Conservation (phyloP, 805 yeast species). For the Lipomyces sp. region DNA sequence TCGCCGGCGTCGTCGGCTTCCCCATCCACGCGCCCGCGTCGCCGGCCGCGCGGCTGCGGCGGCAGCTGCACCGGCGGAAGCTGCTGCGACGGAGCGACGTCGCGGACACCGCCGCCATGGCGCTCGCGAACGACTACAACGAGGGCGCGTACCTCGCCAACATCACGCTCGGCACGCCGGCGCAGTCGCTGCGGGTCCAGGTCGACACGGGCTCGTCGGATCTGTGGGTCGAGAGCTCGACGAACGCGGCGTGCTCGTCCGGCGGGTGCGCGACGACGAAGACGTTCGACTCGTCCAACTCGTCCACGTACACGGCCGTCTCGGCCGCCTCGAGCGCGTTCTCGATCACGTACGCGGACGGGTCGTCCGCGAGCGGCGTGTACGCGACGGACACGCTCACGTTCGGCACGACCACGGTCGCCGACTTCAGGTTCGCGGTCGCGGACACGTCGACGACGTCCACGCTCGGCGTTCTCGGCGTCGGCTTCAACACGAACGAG, state of each 20-base stretch:
- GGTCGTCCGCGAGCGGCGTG: slow-evolving; percentile 48
- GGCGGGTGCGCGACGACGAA: slow-evolving; percentile 32
- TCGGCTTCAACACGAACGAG: slow-evolving; percentile 40
- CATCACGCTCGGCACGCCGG: slow-evolving; percentile 53
- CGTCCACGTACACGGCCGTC: slow-evolving; percentile 33
- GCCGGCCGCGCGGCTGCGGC: slow-evolving; percentile 2
- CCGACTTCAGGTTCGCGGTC: slow-evolving; percentile 64
- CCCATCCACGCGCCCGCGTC: slow-evolving; percentile 1
- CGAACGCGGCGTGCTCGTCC: slow-evolving; percentile 45
- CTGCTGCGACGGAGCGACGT: too few relatives aligned
- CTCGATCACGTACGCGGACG: slow-evolving; percentile 46
- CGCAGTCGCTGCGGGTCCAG: slow-evolving; percentile 50
- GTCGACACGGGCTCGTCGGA: slow-evolving; percentile 78
- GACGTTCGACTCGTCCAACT: slow-evolving; percentile 33
- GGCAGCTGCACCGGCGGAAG: background rate
- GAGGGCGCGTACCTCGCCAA: slow-evolving; percentile 34
- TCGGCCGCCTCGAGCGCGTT: slow-evolving; percentile 34
- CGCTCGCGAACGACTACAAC: too few relatives aligned
- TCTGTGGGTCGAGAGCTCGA: slow-evolving; percentile 54
- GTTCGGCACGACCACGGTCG: slow-evolving; percentile 49
- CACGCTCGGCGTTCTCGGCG: slow-evolving; percentile 49
- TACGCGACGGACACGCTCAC: slow-evolving; percentile 64
- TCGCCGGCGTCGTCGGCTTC: background rate
- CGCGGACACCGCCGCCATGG: too few relatives aligned
- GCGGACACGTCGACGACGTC: slow-evolving; percentile 59